Base-by-base conservation (phyloP, 306 rosid genomes). In the Trifolium fragiferum region DNA sequence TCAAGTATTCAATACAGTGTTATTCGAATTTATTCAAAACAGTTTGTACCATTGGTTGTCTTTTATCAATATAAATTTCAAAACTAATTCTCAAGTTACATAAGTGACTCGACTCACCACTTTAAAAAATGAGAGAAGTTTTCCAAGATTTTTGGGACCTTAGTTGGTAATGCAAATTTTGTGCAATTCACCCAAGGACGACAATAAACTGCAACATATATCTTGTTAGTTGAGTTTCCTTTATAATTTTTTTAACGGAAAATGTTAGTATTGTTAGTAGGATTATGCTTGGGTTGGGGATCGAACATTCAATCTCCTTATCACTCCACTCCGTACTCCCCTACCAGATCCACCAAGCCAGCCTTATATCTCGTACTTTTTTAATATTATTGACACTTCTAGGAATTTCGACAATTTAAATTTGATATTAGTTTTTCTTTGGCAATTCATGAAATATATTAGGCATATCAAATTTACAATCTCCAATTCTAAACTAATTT, bases 401-500 rank as follows among this genome's bases (percentile, higher is more conserved):
- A 37, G 40, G 40, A 35, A 37, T 37, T 37, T 37, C 2, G 8
- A 37, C 53, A 47, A 47, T 47, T 5, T 5, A 44, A 67, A 59
- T 74, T 27, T 59, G 32, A 67, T 35, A 60, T 35, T 47, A 20
- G 32, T 16, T 18, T 57, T 74, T 60, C 12, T 60, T 33, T 59
- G 68, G 51, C n/a, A 9, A 14, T 60, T 59, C 70, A 54, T 18
- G 33, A 32, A 59, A 59, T 47, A 49, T 59, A 13, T 51, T 63
- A 33, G 47, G 54, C 33, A 60, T 68, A 11, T 40, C 65, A 60
- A 23, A 21, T 30, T 58, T 18, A 44, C n/a, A 47, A 47, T 51
- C 43, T 60, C 55, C 63, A 60, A 15, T 47, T 77, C 63, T 35
- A 47, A 21, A 57, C 25, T 68, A 44, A 35, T 58, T 58, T 68